Evolutionary conservation across 352 stramenopile genomes (phyloP), one percentile per base, ranked within the genome.

Genomic region (Phytophthora hybrid): DNA sequence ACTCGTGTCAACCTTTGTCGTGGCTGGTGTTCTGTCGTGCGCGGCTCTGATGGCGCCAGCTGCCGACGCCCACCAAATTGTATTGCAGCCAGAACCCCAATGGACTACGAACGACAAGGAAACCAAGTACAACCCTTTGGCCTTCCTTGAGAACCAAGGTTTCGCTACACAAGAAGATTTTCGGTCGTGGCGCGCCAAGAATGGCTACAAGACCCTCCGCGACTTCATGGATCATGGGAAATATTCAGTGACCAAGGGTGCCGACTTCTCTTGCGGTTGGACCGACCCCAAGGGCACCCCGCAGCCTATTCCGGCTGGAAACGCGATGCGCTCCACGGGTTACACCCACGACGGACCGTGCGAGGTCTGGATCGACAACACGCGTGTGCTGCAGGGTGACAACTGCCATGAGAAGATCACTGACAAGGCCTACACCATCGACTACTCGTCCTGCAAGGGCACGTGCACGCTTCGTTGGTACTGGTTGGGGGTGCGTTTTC

Each of bases 311-410:
- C 74, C 67, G 6, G 65, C 66, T 14, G 72, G 76, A 52, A 71
- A 46, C 11, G 63, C 44, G n/a, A 70, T 81, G 56, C 73, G 71
- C 19, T 81, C 74, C 4, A 84, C 77, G 23, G 81, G 81, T 8
- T 88, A 88, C 74, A 85, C 61, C 18, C 74, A 84, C 59, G 74
- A 81, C 32, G 77, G 77, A 0, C 74, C 77, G 49, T 84, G 77
- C 61, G 77, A 84, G 60, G 63, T 84, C 46, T 84, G 74, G 77
- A 60, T 85, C 31, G 78, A 83, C 66, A 62, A 72, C 53, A 74
- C 63, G n/a, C 63, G 63, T 23, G 69, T 77, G 54, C 44, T 77
- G 21, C 51, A 73, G 46, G 52, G 59, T 39, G 56, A 34, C 23
- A 77, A 80, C 55, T 80, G 69, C 51, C 69, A 80, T 56, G 46